A percentile compares a stretch with the other conserved stretches of the same genome.
These are phyloP conservation scores for Aureobasidium sp. DNA, from an alignment of 2,329 filamentous ascomycete species.

Conservation along the genomic window DNA sequence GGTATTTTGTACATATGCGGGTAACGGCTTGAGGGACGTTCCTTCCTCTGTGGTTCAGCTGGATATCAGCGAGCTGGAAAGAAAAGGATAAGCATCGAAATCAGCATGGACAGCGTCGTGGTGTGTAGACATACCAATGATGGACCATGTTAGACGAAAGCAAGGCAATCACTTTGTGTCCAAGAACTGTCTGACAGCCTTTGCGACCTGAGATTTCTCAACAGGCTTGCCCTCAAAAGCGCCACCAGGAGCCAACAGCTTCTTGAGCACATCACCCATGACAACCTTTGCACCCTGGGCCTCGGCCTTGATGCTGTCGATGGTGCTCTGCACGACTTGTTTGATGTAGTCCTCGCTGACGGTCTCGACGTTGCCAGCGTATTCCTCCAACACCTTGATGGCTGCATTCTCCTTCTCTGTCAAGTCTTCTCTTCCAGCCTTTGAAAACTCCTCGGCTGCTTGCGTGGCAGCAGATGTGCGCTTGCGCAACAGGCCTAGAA, in stretches of 20 bases:
- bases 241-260: constrained; percentile 41
- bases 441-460: constrained; percentile 54
- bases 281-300: constrained; percentile 41
- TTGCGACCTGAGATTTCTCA: constrained; percentile 52
- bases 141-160: background rate
- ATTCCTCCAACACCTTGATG: constrained; percentile 56
- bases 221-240: constrained; percentile 55
- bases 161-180: background rate
- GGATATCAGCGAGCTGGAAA: background rate
- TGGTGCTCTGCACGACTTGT: constrained; percentile 41
- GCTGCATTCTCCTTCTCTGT: constrained; percentile 62
- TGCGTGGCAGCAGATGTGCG: constrained; percentile 49
- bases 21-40: background rate
- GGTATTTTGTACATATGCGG: background rate
- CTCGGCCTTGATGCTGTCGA: constrained; percentile 40
- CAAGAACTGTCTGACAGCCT: constrained; percentile 44
- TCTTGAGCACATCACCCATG: constrained; percentile 56
- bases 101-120: background rate
- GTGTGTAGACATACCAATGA: background rate
- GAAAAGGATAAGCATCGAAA: background rate
- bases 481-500: constrained; percentile 59
- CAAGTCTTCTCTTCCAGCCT: constrained; percentile 57
- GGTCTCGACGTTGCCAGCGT: constrained; percentile 50
- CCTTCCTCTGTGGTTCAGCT: background rate
- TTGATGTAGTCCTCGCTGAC: constrained; percentile 52